Base-by-base conservation (phyloP, 768 basidiomycete species). In the Leccinum pellstonianum region DNA sequence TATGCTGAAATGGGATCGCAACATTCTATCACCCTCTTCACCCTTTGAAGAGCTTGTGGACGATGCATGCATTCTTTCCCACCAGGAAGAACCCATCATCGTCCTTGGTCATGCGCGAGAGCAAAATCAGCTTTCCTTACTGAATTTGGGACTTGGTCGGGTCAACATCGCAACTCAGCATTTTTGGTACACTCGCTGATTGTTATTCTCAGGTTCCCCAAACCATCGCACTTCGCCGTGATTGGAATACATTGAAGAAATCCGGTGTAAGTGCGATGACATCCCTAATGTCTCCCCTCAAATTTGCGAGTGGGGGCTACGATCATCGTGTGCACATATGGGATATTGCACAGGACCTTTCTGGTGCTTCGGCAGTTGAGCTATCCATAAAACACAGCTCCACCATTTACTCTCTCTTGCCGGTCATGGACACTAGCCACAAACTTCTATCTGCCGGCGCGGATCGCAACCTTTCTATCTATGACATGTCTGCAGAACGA, bases 271-370 rank as follows among this genome's bases (percentile, higher is more conserved):
- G 80, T 54, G 76, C 78, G 17, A 62, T 82, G 11, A 67, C 77
- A n/a, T 43, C 77, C 14, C 69, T 82, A 72, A 67, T 72, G 65
- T 77, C 77, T 35, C 75, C 77, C 12, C 64, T 70, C 38, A 68
- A 72, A 68, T 83, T 83, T 66, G 80, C 74, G 3, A 83, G 75
- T 9, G 83, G 81, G 25, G 81, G 82, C 5, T 76, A 80, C 51
- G 81, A 83, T 66, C 81, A 81, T 56, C 56, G 63, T 38, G 74
- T 83, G 17, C 81, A 81, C 57, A 65, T 82, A 6, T 83, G 83
- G 83, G 70, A 75, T 15, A 56, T 81, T 31, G 63, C 73, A 6
- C 65, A 68, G 5, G 75, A 76, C 61, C 54, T 75, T 41, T 67
- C 73, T 25, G 59, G 71, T 31, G 73, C 75, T 25, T 68, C 73